Evolutionary conservation across 2,329 filamentous ascomycete genomes (phyloP), one percentile per base, ranked within the genome.

Genomic region (Paracorniculantispora psalliotae): DNA sequence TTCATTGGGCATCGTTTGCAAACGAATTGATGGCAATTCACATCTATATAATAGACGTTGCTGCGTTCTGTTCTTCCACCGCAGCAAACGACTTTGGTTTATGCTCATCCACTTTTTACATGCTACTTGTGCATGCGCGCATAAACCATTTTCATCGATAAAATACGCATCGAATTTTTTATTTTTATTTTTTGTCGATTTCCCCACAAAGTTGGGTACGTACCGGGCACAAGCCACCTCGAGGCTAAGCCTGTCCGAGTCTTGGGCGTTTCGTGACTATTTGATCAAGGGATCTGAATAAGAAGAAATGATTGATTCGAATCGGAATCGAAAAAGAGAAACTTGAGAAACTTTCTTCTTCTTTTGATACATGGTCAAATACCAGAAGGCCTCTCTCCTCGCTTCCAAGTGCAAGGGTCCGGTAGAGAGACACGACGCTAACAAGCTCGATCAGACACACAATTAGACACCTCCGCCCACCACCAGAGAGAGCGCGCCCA

Each of bases 381-480:
- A 15, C 15, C 33, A 30, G 26, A 15, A 23, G 43, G 33, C 25
- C n/a, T 25, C 17, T 12, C 5, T 23, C 25, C n/a, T 25, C 17
- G 19, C 5, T 23, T 44, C 7, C 30, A 35, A 13, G 25, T 44
- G 35, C 50, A 28, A 26, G 50, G 50, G 35, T 41, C 28, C 6
- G 10, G 9, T 21, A 44, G 10, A 44, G 26, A 55, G 52, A 46
- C 52, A 55, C n/a, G 19, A 19, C 28, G 25, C 12, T 17, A 43
- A 19, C n/a, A 6, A n/a, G 23, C 37, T 33, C 51, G 51, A 55
- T 46, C 52, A 55, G 41, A 55, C 39, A 55, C 39, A 46, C 41
- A 55, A 55, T 55, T 35, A 55, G 41, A 55, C 52, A 55, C 7
- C 28, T 21, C n/a, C n/a, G 19, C 7, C 30, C 30, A 33, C 12